Conservation (phyloP, 2,329 filamentous ascomycete genomes). For the Plenodomus lindquistii region DNA sequence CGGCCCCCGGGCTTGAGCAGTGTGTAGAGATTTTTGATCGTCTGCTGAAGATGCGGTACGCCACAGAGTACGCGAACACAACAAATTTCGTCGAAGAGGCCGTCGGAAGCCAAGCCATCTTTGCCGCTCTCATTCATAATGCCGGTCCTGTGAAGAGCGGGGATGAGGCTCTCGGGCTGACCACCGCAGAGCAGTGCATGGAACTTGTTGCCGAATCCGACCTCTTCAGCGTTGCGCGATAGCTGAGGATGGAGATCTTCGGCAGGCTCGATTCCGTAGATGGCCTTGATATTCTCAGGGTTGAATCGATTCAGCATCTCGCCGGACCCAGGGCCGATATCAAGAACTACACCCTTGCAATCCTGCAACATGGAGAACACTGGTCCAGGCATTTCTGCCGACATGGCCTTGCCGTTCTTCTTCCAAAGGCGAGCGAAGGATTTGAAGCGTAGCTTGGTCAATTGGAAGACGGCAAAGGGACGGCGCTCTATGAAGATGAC, state of each 20-base stretch:
- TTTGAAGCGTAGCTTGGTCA: constrained; percentile 35
- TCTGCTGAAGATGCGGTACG: constrained; percentile 53
- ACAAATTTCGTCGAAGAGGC: constrained; percentile 60
- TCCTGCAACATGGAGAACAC: constrained; percentile 29
- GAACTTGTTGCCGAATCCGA: constrained; percentile 54
- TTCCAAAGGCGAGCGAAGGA: constrained; percentile 44
- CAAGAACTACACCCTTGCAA: constrained; percentile 42
- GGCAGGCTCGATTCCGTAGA: constrained; percentile 62
- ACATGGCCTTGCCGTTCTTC: constrained; percentile 42
- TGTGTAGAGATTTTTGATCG: constrained; percentile 52
- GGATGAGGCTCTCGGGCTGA: constrained; percentile 52
- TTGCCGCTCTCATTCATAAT: constrained; percentile 37
- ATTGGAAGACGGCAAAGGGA: constrained; percentile 32
- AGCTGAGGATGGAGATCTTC: constrained; percentile 52
- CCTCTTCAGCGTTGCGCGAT: constrained; percentile 43
- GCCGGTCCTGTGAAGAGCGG: constrained; percentile 49
- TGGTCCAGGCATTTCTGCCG: constrained; percentile 41
- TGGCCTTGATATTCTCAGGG: constrained; percentile 47
- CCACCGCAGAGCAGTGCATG: constrained; percentile 54
- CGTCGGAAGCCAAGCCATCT: constrained; percentile 29
- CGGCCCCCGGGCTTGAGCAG: constrained; percentile 60
- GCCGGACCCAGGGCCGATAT: constrained; percentile 56
- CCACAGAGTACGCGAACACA: constrained; percentile 60
- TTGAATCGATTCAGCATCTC: constrained; percentile 54
- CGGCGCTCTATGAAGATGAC: constrained; percentile 31